A percentile compares a stretch with the other conserved stretches of the same genome.
Conservation (phyloP, 768 basidiomycete species). For the Russula sp. region DNA sequence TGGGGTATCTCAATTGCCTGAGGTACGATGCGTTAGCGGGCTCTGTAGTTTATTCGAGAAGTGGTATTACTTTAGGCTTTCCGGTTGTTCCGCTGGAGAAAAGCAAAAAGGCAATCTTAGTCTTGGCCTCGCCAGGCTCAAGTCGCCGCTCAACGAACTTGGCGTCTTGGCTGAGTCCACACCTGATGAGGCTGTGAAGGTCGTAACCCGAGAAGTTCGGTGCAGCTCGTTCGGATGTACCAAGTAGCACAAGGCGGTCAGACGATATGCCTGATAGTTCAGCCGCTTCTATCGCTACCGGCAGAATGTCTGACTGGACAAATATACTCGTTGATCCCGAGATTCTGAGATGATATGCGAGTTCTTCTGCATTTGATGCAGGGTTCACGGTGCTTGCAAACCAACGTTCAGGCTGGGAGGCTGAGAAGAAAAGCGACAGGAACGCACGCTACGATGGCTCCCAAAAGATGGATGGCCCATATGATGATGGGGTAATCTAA, state of each 20-base stretch:
- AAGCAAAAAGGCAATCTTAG: constrained; percentile 53
- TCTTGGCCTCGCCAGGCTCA: constrained; percentile 48
- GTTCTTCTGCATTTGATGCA: constrained; percentile 46
- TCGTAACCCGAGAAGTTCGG: constrained; percentile 21
- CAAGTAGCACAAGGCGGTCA: constrained; percentile 27
- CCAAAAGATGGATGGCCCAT: constrained; percentile 23
- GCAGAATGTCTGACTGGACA: constrained; percentile 25
- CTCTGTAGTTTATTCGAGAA: not conserved
- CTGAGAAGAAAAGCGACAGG: not conserved
- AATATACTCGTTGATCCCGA: constrained; percentile 23
- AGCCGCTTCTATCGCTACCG: constrained; percentile 27
- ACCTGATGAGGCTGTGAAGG: constrained; percentile 40
- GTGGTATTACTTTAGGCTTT: constrained; percentile 27
- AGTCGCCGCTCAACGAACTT: constrained; percentile 41
- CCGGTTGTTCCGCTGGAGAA: constrained; percentile 76
- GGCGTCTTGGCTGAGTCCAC: constrained; percentile 31
- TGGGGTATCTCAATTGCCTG: constrained; percentile 64
- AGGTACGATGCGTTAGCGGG: not conserved
- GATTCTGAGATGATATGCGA: constrained; percentile 41
- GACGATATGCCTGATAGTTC: constrained; percentile 26
- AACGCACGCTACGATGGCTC: constrained; percentile 22
- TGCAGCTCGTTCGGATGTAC: not conserved
- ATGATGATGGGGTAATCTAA: not conserved
- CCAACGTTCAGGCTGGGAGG: not conserved
- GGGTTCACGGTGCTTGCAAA: constrained; percentile 51